Evolutionary conservation across 2,329 filamentous ascomycete genomes (phyloP).

Genomic region (Exophiala spinifera): DNA sequence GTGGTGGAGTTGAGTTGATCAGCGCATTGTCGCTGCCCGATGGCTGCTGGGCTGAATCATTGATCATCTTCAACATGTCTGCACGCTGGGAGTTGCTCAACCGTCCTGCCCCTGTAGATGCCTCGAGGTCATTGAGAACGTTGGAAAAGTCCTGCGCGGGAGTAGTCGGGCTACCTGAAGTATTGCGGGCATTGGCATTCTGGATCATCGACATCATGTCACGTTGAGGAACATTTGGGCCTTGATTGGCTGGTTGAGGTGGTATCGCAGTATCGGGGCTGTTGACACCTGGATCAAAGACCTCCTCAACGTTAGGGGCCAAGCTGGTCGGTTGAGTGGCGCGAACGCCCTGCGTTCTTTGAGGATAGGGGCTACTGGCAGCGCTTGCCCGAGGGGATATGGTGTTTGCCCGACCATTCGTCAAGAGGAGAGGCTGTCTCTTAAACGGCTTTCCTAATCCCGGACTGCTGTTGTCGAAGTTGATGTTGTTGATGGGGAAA

Average conservation of each 20-base stretch:
- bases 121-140: slow-evolving; percentile 45
- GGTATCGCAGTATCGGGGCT: slow-evolving; percentile 8
- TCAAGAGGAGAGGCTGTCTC: slow-evolving; percentile 46
- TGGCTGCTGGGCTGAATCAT: slow-evolving; percentile 42
- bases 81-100: slow-evolving; percentile 46
- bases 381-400: slow-evolving; percentile 36
- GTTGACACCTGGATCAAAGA: slow-evolving; percentile 37
- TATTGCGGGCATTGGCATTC: slow-evolving; percentile 44
- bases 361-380: slow-evolving; percentile 28
- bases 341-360: slow-evolving; percentile 2
- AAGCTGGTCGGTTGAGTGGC: slow-evolving; percentile 4
- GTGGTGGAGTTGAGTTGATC: slow-evolving; percentile 53
- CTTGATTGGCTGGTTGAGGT: slow-evolving; percentile 13
- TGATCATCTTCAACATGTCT: slow-evolving; percentile 48
- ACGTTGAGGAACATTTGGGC: slow-evolving; percentile 33
- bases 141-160: slow-evolving; percentile 44
- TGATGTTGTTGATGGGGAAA: slow-evolving; percentile 40
- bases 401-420: slow-evolving; percentile 40
- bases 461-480: slow-evolving; percentile 31
- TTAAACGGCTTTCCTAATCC: slow-evolving; percentile 42
- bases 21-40: slow-evolving; percentile 56
- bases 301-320: slow-evolving; percentile 43
- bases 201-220: slow-evolving; percentile 51
- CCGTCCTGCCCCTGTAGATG: slow-evolving; percentile 41
- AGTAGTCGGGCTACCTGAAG: slow-evolving; percentile 30